Conservation (phyloP, 1,139 yeast genomes). For the Pichia sp. region DNA sequence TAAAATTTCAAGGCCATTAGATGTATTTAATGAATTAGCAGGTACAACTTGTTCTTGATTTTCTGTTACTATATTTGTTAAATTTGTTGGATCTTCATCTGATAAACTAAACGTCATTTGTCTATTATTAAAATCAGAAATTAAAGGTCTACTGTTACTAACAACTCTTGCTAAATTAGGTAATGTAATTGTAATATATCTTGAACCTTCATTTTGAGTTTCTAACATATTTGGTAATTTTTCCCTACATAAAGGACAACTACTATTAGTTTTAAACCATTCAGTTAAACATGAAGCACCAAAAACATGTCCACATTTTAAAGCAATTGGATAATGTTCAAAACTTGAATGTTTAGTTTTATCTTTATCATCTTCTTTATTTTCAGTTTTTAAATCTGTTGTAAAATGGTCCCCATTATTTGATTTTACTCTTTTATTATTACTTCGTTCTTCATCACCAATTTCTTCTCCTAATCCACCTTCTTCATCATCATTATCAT, state of each 20-base stretch:
- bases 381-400: too few relatives aligned
- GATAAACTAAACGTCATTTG: slow-evolving; percentile 26
- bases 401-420: slow-evolving; percentile 23
- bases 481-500: slow-evolving; percentile 8
- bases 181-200: slow-evolving; percentile 28
- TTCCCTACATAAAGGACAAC: slow-evolving; percentile 32
- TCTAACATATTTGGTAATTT: slow-evolving; percentile 19
- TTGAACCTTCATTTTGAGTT: slow-evolving; percentile 9
- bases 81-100: slow-evolving; percentile 19
- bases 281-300: slow-evolving; percentile 31
- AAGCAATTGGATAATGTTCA: slow-evolving; percentile 57
- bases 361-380: background rate
- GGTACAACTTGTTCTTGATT: slow-evolving; percentile 3
- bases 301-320: slow-evolving; percentile 61
- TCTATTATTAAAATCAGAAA: slow-evolving; percentile 27
- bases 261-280: slow-evolving; percentile 30
- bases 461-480: slow-evolving; percentile 18
- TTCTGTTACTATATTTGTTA: background rate
- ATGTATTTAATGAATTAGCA: background rate
- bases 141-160: slow-evolving; percentile 27
- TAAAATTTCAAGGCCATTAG: background rate
- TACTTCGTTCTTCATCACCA: slow-evolving; percentile 1
- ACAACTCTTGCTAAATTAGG: slow-evolving; percentile 34
- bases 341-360: slow-evolving; percentile 15
- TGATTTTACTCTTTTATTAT: slow-evolving; percentile 4